Evolutionary conservation across 352 stramenopile genomes (phyloP).

Genomic region (Pythium plurisporium): DNA sequence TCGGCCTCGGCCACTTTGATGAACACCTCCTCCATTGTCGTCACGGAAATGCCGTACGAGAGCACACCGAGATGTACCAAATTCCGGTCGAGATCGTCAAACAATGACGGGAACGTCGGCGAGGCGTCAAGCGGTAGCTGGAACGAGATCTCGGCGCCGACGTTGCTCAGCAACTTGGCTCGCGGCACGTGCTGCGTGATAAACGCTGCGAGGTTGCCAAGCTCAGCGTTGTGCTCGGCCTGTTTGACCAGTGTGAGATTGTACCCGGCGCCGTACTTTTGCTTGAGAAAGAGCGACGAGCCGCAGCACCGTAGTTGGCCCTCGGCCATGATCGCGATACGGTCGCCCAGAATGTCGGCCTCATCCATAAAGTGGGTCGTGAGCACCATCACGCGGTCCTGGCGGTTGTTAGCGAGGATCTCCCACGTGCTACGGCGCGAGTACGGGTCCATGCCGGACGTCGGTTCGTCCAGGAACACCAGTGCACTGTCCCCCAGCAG

Average conservation of each 20-base stretch:
- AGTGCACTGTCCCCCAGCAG: slow-evolving; percentile 68
- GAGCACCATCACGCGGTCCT: slow-evolving; percentile 75
- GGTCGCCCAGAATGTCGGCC: slow-evolving; percentile 87
- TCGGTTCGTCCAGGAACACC: slow-evolving; percentile 88
- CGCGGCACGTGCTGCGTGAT: slow-evolving; percentile 33
- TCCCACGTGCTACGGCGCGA: slow-evolving; percentile 83
- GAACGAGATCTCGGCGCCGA: slow-evolving; percentile 76
- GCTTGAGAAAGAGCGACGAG: slow-evolving; percentile 80
- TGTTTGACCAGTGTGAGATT: slow-evolving; percentile 61
- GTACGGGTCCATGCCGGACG: slow-evolving; percentile 94
- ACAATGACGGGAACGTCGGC: slow-evolving; percentile 55
- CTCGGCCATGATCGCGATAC: slow-evolving; percentile 88
- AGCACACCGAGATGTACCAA: slow-evolving; percentile 32
- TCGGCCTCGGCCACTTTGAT: slow-evolving; percentile 70
- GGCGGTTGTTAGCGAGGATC: slow-evolving; percentile 59
- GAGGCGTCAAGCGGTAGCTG: slow-evolving; percentile 65
- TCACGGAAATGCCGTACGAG: slow-evolving; percentile 75
- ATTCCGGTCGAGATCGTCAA: slow-evolving; percentile 59
- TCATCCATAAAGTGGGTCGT: slow-evolving; percentile 93
- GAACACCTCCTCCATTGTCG: slow-evolving; percentile 89
- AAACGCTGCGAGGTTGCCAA: slow-evolving; percentile 16
- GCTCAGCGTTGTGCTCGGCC: slow-evolving; percentile 7
- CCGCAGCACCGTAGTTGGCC: slow-evolving; percentile 53
- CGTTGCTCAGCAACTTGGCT: slow-evolving; percentile 42
- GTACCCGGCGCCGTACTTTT: slow-evolving; percentile 73